phyloP scores from a whole-genome alignment of 805 yeast species.

The Saturnispora bothae region DNA sequence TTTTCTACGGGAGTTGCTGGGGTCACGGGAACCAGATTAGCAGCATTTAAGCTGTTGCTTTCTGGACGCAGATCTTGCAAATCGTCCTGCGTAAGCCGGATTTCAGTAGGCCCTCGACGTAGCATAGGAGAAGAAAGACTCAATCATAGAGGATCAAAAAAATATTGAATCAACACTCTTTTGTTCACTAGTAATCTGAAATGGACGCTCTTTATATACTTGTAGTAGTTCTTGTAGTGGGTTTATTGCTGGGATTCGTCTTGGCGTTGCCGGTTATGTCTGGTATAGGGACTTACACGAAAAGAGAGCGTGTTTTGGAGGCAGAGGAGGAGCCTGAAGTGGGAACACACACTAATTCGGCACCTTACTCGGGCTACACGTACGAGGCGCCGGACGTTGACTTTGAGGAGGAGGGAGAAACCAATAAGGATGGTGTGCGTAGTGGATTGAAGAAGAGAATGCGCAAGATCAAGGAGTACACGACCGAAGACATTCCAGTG shows the following conservation, averaged over 20 bases:
- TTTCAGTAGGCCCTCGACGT: slow-evolving; percentile 61
- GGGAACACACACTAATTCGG: slow-evolving; percentile 7
- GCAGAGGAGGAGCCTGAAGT: slow-evolving; percentile 13
- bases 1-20: background rate
- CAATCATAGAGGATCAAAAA: background rate
- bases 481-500: slow-evolving; percentile 23
- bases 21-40: no score
- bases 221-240: slow-evolving; percentile 16
- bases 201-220: slow-evolving; percentile 1
- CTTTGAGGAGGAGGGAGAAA: slow-evolving; percentile 6
- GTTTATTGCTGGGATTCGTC: slow-evolving; percentile 9
- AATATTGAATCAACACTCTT: background rate
- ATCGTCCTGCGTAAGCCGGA: slow-evolving; percentile 60
- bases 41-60: background rate
- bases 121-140: slow-evolving; percentile 33
- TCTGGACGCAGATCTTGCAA: slow-evolving; percentile 27
- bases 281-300: slow-evolving; percentile 20
- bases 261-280: slow-evolving; percentile 20
- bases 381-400: slow-evolving; percentile 27
- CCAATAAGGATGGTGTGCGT: background rate
- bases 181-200: background rate
- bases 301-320: slow-evolving; percentile 16
- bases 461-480: background rate
- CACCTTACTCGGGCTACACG: slow-evolving; percentile 8
- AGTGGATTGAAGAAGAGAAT: slow-evolving; percentile 8